Evolutionary conservation across 352 stramenopile genomes (phyloP), one percentile per base, ranked within the genome.

Genomic region (Phytophthora niederhauseri): DNA sequence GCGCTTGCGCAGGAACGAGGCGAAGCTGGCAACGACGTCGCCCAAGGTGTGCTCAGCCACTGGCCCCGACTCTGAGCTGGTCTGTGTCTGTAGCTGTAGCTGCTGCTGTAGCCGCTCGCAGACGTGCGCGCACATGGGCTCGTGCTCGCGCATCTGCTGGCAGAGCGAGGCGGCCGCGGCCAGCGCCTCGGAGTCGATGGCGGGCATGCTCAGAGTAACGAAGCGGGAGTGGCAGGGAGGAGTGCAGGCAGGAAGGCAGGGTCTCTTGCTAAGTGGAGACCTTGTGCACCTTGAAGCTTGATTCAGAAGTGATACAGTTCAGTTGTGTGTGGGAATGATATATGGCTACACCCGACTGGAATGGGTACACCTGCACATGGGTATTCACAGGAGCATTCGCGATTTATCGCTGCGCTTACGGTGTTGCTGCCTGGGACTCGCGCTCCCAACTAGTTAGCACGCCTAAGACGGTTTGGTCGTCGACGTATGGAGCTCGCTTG

Each of bases 21-120:
- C 60, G 43, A 81, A 79, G 19, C 50, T 57, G 7, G 36, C 53
- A n/a, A 80, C 65, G 22, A 65, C n/a, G n/a, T n/a, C n/a, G n/a
- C n/a, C n/a, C n/a, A n/a, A n/a, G n/a, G n/a, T n/a, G n/a, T n/a
- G n/a, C n/a, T n/a, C n/a, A n/a, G n/a, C 22, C 22, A 26, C 22
- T 26, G 22, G 22, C 22, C 22, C 22, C 3, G 22, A 30, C 26
- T 30, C 26, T 30, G 26, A 7, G 26, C 2, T 30, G 26, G 26
- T 30, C 28, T 31, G 28, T 8, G 28, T 31, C 28, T 31, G 28
- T 31, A 26, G 22, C 28, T 31, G 34, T 15, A 34, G 19, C 20
- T 31, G 48, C 43, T 73, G 51, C 28, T 31, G 34, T 15, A 53
- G 19, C 20, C 65, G 58, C 20, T 64, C 34, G 15, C 30, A 48